A percentile compares a stretch with the other conserved stretches of the same genome.
phyloP scores from a whole-genome alignment of 148 eudicot species.

The Rhododendron molle region DNA sequence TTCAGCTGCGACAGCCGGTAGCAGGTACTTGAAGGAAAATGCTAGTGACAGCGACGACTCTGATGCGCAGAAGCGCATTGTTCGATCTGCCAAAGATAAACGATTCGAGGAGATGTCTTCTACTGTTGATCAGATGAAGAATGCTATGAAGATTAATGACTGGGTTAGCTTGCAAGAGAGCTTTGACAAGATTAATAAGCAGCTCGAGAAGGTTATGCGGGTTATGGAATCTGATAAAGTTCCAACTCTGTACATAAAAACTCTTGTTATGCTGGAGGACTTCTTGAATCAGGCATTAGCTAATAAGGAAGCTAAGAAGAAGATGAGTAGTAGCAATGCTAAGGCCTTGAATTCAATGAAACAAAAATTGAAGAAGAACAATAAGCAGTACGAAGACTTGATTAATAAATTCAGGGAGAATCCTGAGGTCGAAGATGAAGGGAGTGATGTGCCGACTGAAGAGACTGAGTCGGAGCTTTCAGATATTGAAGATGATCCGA shows the following conservation, averaged over 20 bases:
- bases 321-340: slow-evolving; percentile 83
- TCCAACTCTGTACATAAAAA: slow-evolving; percentile 63
- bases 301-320: slow-evolving; percentile 83
- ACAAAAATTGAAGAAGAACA: slow-evolving; percentile 84
- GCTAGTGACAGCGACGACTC: slow-evolving; percentile 59
- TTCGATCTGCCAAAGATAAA: slow-evolving; percentile 72
- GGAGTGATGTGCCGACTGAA: slow-evolving; percentile 20
- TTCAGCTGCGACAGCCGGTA: slow-evolving; percentile 17
- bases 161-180: slow-evolving; percentile 86
- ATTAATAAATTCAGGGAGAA: slow-evolving; percentile 67
- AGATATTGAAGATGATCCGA: slow-evolving; percentile 34
- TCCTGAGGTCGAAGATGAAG: slow-evolving; percentile 63
- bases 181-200: slow-evolving; percentile 85
- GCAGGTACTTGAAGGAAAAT: slow-evolving; percentile 32
- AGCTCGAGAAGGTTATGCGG: slow-evolving; percentile 84
- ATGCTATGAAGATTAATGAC: slow-evolving; percentile 87
- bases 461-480: slow-evolving; percentile 33
- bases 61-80: slow-evolving; percentile 56
- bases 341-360: slow-evolving; percentile 89
- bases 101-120: slow-evolving; percentile 75
- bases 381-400: slow-evolving; percentile 70
- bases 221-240: slow-evolving; percentile 53
- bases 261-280: slow-evolving; percentile 85
- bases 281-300: slow-evolving; percentile 62
- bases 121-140: slow-evolving; percentile 85